Conservation (phyloP, 768 basidiomycete genomes). For the Crassisporium funariophilum region DNA sequence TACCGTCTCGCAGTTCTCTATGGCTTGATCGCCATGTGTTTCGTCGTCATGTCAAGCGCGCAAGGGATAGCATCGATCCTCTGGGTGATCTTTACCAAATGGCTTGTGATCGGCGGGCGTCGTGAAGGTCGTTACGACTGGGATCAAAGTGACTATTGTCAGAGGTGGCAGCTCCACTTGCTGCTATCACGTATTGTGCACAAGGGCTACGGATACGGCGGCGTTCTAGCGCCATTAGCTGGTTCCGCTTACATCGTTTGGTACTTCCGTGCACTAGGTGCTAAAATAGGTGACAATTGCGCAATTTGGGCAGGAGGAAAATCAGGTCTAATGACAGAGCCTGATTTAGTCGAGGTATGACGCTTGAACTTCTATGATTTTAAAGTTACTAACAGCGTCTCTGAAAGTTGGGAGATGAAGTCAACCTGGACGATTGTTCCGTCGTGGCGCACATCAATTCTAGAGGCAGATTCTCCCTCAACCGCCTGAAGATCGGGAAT, state of each 20-base stretch:
- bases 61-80: conserved; percentile 39
- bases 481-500: conserved; percentile 41
- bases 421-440: conserved; percentile 47
- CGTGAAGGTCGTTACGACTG: conserved; percentile 42
- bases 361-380: background rate
- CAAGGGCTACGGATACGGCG: conserved; percentile 44
- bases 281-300: conserved; percentile 45
- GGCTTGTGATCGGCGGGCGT: conserved; percentile 44
- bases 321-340: conserved; percentile 47
- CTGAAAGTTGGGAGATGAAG: conserved; percentile 41
- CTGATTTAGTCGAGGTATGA: conserved; percentile 44
- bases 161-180: conserved; percentile 52
- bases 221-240: conserved; percentile 40
- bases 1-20: conserved; percentile 43
- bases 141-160: conserved; percentile 51
- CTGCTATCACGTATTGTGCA: conserved; percentile 38
- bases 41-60: conserved; percentile 38
- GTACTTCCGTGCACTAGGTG: conserved; percentile 46
- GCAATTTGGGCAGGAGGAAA: conserved; percentile 42
- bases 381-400: conserved; percentile 1
- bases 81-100: conserved; percentile 46
- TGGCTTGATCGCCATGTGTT: conserved; percentile 39
- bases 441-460: conserved; percentile 53
- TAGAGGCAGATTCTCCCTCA: conserved; percentile 45
- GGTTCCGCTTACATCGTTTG: conserved; percentile 47